These are phyloP conservation scores for Petunia secreta DNA, from an alignment of 257 asterid species.

Conservation along the genomic window DNA sequence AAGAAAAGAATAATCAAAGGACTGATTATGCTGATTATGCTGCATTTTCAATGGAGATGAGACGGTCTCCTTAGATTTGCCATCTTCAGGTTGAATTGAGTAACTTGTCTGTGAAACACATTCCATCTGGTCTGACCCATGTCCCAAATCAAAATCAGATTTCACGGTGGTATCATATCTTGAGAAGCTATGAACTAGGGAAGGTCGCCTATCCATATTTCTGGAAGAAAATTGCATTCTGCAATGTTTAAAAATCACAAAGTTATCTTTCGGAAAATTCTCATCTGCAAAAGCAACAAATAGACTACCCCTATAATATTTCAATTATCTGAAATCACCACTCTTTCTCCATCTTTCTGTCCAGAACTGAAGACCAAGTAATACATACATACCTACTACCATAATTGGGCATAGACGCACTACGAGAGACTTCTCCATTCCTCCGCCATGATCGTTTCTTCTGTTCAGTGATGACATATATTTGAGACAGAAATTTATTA, in stretches of 20 bases:
- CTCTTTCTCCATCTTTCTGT: conserved; percentile 6
- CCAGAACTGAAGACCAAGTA: conserved; percentile 17
- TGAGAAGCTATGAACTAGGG: conserved; percentile 61
- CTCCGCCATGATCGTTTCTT: conserved; percentile 69
- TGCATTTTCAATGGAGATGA: conserved; percentile 51
- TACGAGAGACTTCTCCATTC: conserved; percentile 56
- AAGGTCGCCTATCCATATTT: conserved; percentile 50
- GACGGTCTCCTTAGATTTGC: conserved; percentile 52
- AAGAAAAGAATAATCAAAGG: conserved; percentile 47
- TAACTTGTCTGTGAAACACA: conserved; percentile 54
- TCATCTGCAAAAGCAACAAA: not conserved
- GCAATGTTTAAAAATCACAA: conserved; percentile 37
- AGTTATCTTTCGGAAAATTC: conserved; percentile 10
- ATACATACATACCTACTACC: conserved; percentile 62
- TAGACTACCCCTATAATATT: not conserved
- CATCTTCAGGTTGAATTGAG: conserved; percentile 62
- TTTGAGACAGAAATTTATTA: not conserved
- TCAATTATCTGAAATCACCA: not conserved
- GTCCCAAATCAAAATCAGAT: conserved; percentile 61
- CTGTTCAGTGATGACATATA: conserved; percentile 58
- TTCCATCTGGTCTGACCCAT: conserved; percentile 53
- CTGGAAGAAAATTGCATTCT: conserved; percentile 53
- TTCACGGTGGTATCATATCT: conserved; percentile 47
- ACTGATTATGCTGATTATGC: conserved; percentile 46
- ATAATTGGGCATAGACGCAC: conserved; percentile 65